Evolutionary conservation across 108 stramenopile species (phyloP).

Genomic region (Skeletonema grethae): DNA sequence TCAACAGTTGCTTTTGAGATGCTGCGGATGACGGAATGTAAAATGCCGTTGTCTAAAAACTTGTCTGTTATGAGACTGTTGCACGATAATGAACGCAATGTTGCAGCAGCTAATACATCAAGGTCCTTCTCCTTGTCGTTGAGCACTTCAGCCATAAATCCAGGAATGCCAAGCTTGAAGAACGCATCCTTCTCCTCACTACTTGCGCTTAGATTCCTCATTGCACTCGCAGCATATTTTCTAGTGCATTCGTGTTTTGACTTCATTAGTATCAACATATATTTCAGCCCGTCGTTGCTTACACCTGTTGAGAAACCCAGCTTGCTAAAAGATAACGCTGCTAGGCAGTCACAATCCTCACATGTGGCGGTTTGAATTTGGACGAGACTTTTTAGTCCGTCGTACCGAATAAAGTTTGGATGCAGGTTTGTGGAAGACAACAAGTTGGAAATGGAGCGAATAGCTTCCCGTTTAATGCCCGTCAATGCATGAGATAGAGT

Average conservation of each 20-base stretch:
- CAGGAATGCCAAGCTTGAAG: conserved; percentile 67
- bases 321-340: conserved; percentile 76
- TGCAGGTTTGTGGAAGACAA: conserved; percentile 69
- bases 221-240: conserved; percentile 67
- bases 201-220: conserved; percentile 75
- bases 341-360: conserved; percentile 74
- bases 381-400: conserved; percentile 64
- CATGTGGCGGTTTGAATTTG: conserved; percentile 54
- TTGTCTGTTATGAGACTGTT: conserved; percentile 54
- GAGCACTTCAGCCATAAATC: conserved; percentile 56
- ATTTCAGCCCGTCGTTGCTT: conserved; percentile 58
- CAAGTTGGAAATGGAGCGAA: conserved; percentile 73
- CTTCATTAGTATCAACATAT: conserved; percentile 61
- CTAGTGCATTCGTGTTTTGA: conserved; percentile 63
- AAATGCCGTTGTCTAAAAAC: conserved; percentile 54
- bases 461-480: conserved; percentile 80
- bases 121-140: conserved; percentile 58
- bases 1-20: conserved; percentile 65
- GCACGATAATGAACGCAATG: conserved; percentile 72
- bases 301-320: conserved; percentile 58
- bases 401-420: conserved; percentile 56
- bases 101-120: conserved; percentile 67
- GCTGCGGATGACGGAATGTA: conserved; percentile 60
- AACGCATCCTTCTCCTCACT: conserved; percentile 58
- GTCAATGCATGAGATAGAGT: conserved; percentile 53